Base-by-base conservation (phyloP, 2,329 filamentous ascomycete species). In the Colletotrichum sp. region DNA sequence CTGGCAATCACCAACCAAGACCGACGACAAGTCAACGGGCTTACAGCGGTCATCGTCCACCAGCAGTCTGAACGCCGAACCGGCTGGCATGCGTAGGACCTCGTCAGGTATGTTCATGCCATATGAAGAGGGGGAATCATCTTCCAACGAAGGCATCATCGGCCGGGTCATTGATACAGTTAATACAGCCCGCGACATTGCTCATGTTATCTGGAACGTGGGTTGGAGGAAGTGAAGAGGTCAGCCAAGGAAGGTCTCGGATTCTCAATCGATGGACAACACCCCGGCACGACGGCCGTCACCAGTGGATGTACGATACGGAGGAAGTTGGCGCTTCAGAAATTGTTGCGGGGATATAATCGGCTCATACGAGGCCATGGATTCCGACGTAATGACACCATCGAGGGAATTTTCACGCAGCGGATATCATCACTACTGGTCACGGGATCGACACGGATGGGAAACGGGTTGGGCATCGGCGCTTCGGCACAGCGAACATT, bases 51-150 rank as follows among this genome's bases (percentile, higher is more conserved):
- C 89, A 25, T 80, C 85, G n/a, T 90, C 90, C 28, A 84, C 87
- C 55, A 83, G 83, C 80, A 89, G 86, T 76, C 83, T 91, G n/a
- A 83, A 82, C n/a, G 87, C 86, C 25, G 89, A 91, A 75, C 86
- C 89, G 58, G 87, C 85, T 22, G 93, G 93, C 68, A 93, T 97
- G 88, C 92, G 93, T 77, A 90, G 96, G 79, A 97, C 95, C 25
- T 89, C 92, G 66, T 97, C 95, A 52, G 96, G 95, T 79, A 97
- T 98, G 95, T 94, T 98, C 80, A 96, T 97, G 94, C 95, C 95
- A 9, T 94, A 93, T 79, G 94, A 96, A 79, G 94, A 96, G 79
- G 92, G 92, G 76, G 94, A 95, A 78, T 87, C 84, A 82, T 89
- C 84, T 62, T 87, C 89, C 76, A 91, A 87, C 80, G 88, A 89